Percentiles rank a stretch among this genome's conserved stretches.
phyloP scores from a whole-genome alignment of 1,284 basidiomycete genomes.

The Inonotus hispidus region DNA sequence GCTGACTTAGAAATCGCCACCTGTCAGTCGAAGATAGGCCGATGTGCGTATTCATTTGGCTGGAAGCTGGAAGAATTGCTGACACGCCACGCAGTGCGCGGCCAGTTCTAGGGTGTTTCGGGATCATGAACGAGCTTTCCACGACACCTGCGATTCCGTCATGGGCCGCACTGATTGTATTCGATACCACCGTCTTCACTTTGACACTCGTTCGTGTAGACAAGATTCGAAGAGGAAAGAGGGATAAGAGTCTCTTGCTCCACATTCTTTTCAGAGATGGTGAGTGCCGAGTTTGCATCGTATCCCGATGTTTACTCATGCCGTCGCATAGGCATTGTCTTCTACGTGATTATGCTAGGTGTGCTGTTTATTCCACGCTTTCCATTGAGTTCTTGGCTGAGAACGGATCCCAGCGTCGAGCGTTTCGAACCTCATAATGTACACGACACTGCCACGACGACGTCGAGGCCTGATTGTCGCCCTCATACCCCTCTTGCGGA shows the following conservation, averaged over 20 bases:
- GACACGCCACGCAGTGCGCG: neutral
- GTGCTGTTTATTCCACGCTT: neutral
- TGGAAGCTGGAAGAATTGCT: neutral
- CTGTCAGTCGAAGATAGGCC: constrained; percentile 2
- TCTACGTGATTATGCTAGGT: constrained; percentile 12
- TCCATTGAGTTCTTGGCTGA: neutral
- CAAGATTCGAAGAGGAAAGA: neutral
- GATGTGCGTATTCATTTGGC: neutral
- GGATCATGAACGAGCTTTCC: neutral
- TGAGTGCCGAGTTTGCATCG: neutral
- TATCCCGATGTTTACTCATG: neutral
- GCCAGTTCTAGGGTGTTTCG: neutral
- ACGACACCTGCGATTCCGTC: constrained; percentile 2
- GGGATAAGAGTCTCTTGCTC: constrained; percentile 1
- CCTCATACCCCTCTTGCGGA: constrained; percentile 4
- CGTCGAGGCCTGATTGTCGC: constrained; percentile 8
- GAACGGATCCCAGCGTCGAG: neutral
- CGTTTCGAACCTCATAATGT: constrained; percentile 12
- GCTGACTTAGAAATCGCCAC: neutral
- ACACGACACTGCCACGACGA: neutral
- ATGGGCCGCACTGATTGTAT: constrained; percentile 4
- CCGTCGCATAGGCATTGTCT: constrained; percentile 2
- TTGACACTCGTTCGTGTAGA: constrained; percentile 8
- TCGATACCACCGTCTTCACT: constrained; percentile 4
- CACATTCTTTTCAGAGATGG: constrained; percentile 11